These are phyloP conservation scores for Pseudonitzschia multistriata DNA, from an alignment of 108 stramenopile species.

Conservation along the genomic window DNA sequence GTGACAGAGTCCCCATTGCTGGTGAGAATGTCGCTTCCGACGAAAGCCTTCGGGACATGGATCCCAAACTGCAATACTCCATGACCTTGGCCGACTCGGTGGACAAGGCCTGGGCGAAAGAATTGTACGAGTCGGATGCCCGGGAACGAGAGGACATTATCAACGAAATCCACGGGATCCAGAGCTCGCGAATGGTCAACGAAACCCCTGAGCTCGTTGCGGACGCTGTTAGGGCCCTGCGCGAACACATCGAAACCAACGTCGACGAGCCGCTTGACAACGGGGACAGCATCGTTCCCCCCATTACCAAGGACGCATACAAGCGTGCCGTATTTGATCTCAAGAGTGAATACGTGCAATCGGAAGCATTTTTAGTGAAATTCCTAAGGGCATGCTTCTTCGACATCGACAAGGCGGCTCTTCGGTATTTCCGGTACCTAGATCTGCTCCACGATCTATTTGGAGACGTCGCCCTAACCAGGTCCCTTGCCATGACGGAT, in stretches of 20 bases:
- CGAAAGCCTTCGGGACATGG: not conserved
- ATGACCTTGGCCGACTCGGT: not conserved
- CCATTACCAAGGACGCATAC: not conserved
- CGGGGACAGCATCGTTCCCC: conserved; percentile 1
- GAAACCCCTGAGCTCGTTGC: not conserved
- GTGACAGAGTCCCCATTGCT: too few relatives aligned
- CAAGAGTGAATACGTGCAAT: not conserved
- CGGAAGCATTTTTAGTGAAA: conserved; percentile 31
- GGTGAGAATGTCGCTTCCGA: too few relatives aligned
- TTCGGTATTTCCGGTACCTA: conserved; percentile 22
- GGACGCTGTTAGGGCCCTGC: not conserved
- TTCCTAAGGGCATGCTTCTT: conserved; percentile 40
- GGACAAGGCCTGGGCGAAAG: not conserved
- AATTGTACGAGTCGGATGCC: not conserved
- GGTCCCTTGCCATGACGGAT: conserved; percentile 19
- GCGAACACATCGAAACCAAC: not conserved
- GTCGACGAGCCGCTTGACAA: not conserved
- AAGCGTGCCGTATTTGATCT: not conserved
- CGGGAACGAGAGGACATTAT: not conserved
- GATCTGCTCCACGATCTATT: conserved; percentile 36
- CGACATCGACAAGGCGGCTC: conserved; percentile 28
- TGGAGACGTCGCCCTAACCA: conserved; percentile 17
- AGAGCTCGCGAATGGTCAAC: not conserved
- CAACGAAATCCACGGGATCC: not conserved
- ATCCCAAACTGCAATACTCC: not conserved